phyloP scores from a whole-genome alignment of 371 early-diverging fungal species.

The Mortierella sp. region DNA sequence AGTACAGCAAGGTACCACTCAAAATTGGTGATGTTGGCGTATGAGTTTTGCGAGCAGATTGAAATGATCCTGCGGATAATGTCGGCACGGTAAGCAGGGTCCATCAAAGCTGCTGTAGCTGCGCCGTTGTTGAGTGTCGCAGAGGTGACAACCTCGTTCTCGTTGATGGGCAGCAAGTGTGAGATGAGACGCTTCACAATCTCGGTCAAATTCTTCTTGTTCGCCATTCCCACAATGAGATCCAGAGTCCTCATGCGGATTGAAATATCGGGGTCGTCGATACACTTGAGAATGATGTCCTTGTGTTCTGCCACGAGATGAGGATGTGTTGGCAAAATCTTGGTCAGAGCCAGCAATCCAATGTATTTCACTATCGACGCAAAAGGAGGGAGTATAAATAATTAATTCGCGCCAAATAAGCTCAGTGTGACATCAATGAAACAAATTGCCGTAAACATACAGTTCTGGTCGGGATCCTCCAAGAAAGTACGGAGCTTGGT shows the following conservation, averaged over 20 bases:
- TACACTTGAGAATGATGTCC: conserved; percentile 87
- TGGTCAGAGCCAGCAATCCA: conserved; percentile 88
- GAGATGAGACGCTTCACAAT: conserved; percentile 88
- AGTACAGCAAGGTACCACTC: conserved; percentile 95
- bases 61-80: conserved; percentile 85
- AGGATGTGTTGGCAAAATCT: conserved; percentile 86
- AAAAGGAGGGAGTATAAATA: background rate
- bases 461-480: conserved; percentile 93
- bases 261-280: conserved; percentile 93
- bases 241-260: conserved; percentile 93
- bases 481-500: conserved; percentile 89
- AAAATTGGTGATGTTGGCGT: conserved; percentile 89
- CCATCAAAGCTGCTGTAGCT: conserved; percentile 62
- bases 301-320: conserved; percentile 87
- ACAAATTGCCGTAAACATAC: conserved; percentile 62
- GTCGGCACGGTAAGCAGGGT: conserved; percentile 83
- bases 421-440: background rate
- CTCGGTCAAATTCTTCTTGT: conserved; percentile 81
- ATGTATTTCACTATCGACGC: conserved; percentile 87
- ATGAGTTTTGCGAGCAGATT: conserved; percentile 89
- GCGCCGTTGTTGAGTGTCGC: conserved; percentile 22
- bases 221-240: conserved; percentile 87
- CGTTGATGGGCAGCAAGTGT: conserved; percentile 78
- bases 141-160: conserved; percentile 17
- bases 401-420: background rate